Conservation (phyloP, 2,329 filamentous ascomycete species). For the Claviceps africana region DNA sequence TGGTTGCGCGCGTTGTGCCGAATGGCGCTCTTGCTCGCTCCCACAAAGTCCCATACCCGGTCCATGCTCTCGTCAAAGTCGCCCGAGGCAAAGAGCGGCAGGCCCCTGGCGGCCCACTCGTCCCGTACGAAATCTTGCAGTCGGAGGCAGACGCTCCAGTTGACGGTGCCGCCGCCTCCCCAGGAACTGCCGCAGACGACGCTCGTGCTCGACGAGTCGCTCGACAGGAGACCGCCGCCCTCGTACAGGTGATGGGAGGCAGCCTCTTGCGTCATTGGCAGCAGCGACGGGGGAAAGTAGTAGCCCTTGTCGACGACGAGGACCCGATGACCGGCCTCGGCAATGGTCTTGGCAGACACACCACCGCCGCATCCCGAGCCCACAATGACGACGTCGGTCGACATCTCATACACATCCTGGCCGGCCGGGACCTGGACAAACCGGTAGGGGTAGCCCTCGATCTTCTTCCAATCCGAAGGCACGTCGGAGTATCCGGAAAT, state of each 20-base stretch:
- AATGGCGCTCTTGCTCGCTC: slow-evolving; percentile 51
- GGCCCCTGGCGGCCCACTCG: slow-evolving; percentile 61
- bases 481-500: slow-evolving; percentile 44
- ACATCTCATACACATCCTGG: slow-evolving; percentile 40
- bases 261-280: slow-evolving; percentile 57
- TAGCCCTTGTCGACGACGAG: slow-evolving; percentile 74
- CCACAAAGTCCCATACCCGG: slow-evolving; percentile 65
- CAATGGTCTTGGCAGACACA: slow-evolving; percentile 66
- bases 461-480: slow-evolving; percentile 36
- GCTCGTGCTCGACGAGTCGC: slow-evolving; percentile 42
- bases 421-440: slow-evolving; percentile 44
- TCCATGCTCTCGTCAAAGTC: slow-evolving; percentile 71
- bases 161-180: slow-evolving; percentile 79
- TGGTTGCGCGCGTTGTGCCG: slow-evolving; percentile 61
- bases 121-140: slow-evolving; percentile 63
- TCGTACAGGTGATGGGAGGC: slow-evolving; percentile 55
- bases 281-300: slow-evolving; percentile 55
- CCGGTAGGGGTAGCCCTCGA: slow-evolving; percentile 38
- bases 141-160: slow-evolving; percentile 57
- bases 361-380: slow-evolving; percentile 79
- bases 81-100: slow-evolving; percentile 59
- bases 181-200: slow-evolving; percentile 58
- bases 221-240: slow-evolving; percentile 42
- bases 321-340: slow-evolving; percentile 61
- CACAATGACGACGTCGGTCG: slow-evolving; percentile 72